Evolutionary conservation across 495 filamentous ascomycete genomes (phyloP).

Genomic region (Podospora appendiculata): DNA sequence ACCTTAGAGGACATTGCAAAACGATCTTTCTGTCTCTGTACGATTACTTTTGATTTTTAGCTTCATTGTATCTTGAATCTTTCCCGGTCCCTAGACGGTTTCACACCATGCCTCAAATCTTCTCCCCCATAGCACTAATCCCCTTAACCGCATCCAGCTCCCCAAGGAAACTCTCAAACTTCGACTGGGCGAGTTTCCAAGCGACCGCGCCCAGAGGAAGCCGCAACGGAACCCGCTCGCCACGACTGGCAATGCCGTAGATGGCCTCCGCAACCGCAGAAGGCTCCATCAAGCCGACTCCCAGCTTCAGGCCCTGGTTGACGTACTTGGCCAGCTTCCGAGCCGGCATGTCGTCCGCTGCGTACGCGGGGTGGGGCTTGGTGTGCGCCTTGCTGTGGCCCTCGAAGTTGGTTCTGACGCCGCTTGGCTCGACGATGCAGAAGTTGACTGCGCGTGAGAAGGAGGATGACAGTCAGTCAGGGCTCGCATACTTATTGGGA

Average conservation of each 20-base stretch:
- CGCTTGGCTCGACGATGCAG: constrained; percentile 42
- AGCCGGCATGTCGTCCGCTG: constrained; percentile 26
- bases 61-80: too few relatives aligned
- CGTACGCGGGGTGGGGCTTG: constrained; percentile 31
- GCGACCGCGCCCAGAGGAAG: constrained; percentile 34
- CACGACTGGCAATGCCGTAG: constrained; percentile 28
- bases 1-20: too few relatives aligned
- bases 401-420: constrained; percentile 41
- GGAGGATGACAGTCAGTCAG: neutral
- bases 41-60: too few relatives aligned
- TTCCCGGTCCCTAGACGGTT: too few relatives aligned
- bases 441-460: constrained; percentile 26
- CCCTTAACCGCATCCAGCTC: constrained; percentile 32
- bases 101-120: neutral
- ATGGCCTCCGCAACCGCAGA: constrained; percentile 30
- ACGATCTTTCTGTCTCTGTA: too few relatives aligned
- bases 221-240: constrained; percentile 32
- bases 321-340: constrained; percentile 30
- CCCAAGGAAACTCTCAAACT: constrained; percentile 25
- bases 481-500: neutral
- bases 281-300: constrained; percentile 13
- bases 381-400: constrained; percentile 18
- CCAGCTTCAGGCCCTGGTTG: constrained; percentile 24
- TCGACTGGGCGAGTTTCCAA: constrained; percentile 30
- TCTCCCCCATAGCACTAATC: constrained; percentile 7